Percentiles rank a stretch among this genome's conserved stretches.
Conservation (phyloP, 2,329 filamentous ascomycete genomes). For the Colletotrichum echinochloae region DNA sequence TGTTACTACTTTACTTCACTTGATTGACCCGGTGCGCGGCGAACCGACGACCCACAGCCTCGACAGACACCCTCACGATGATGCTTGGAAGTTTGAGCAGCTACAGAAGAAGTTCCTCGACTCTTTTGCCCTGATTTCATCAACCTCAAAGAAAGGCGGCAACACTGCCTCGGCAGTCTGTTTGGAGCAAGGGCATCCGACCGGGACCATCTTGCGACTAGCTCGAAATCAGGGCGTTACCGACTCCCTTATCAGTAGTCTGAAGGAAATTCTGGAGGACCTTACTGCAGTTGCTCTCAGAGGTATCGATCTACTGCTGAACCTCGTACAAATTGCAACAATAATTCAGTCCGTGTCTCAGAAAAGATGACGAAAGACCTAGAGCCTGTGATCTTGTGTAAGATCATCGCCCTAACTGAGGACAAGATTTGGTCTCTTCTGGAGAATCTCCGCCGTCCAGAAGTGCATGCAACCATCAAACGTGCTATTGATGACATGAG, state of each 20-base stretch:
- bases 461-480: not conserved
- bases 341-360: not conserved
- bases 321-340: too few relatives aligned
- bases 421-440: not conserved
- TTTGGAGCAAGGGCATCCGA: conserved; percentile 45
- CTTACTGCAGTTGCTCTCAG: conserved; percentile 16
- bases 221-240: conserved; percentile 47
- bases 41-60: conserved; percentile 42
- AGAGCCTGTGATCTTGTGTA: not conserved
- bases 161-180: conserved; percentile 49
- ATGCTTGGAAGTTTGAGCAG: conserved; percentile 32
- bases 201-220: conserved; percentile 45
- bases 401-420: not conserved
- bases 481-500: not conserved
- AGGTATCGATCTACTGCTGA: too few relatives aligned
- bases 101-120: conserved; percentile 49
- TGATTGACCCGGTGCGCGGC: conserved; percentile 46
- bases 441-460: not conserved
- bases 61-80: conserved; percentile 39
- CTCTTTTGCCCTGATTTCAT: conserved; percentile 49
- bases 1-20: conserved; percentile 38
- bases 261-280: conserved; percentile 36
- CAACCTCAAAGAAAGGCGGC: conserved; percentile 42
- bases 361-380: not conserved
- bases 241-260: not conserved